Percentiles rank a stretch among this genome's conserved stretches.
phyloP scores from a whole-genome alignment of 805 yeast genomes.

The Candida suzukii region DNA sequence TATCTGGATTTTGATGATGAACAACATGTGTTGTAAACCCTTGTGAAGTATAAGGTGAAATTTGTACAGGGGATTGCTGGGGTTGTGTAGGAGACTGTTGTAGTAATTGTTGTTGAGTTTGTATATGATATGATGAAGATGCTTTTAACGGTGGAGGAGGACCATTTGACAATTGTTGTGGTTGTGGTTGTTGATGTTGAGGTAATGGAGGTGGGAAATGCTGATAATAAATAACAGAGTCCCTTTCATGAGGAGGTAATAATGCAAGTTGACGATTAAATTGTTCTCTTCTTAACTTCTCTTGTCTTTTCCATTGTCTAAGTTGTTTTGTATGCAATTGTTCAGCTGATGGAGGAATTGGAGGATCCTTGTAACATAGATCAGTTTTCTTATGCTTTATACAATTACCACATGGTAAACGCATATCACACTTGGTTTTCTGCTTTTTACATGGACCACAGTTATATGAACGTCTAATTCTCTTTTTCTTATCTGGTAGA shows the following conservation, averaged over 20 bases:
- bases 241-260: background rate
- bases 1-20: too few species aligned
- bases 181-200: background rate
- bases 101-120: background rate
- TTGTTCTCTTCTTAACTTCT: background rate
- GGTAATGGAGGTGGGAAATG: background rate
- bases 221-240: background rate
- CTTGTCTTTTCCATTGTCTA: background rate
- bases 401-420: conserved; percentile 42
- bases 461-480: conserved; percentile 43
- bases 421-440: conserved; percentile 46
- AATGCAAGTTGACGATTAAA: background rate
- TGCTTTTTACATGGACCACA: conserved; percentile 51
- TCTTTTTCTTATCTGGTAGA: conserved; percentile 25
- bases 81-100: too few species aligned
- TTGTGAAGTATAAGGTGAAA: too few species aligned
- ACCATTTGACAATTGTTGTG: background rate
- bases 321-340: conserved; percentile 4
- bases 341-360: conserved; percentile 16
- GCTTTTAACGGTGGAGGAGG: too few species aligned
- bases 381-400: conserved; percentile 4
- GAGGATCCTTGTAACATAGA: conserved; percentile 10
- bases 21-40: too few species aligned
- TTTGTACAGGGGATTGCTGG: too few species aligned
- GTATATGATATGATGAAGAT: too few species aligned